Percentiles rank a stretch among this genome's conserved stretches.
phyloP scores from a whole-genome alignment of 192 early-diverging fungal genomes.

The Backusella sp. region DNA sequence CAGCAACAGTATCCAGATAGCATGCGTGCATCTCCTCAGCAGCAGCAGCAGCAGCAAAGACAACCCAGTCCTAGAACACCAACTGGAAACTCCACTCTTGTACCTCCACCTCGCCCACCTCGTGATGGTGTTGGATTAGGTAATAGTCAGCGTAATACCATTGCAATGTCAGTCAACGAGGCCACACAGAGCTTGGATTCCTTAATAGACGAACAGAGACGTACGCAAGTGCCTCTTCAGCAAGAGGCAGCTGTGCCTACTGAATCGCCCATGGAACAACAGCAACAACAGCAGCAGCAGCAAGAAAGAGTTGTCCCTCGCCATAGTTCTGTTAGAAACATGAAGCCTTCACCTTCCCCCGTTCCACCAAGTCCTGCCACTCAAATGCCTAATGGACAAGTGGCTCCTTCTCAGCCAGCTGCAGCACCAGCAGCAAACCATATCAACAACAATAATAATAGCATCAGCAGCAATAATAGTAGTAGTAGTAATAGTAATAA shows the following conservation, averaged over 20 bases:
- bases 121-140: conserved; percentile 35
- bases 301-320: not conserved
- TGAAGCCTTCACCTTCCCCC: not conserved
- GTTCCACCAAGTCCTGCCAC: not conserved
- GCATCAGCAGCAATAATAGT: not conserved
- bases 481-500: not conserved
- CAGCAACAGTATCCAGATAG: not conserved
- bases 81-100: conserved; percentile 32
- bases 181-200: not conserved
- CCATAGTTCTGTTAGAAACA: conserved; percentile 3
- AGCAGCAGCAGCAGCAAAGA: not conserved
- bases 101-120: conserved; percentile 29
- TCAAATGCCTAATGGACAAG: not conserved
- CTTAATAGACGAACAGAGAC: not conserved
- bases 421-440: not conserved
- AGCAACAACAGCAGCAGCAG: not conserved
- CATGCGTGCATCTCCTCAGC: not conserved
- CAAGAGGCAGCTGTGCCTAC: not conserved
- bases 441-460: not conserved
- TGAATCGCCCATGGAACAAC: not conserved
- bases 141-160: conserved; percentile 12
- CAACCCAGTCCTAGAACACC: conserved; percentile 9
- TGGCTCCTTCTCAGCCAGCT: not conserved
- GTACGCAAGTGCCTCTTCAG: not conserved
- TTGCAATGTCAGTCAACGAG: not conserved